Base-by-base conservation (phyloP, 768 basidiomycete species). In the Xerocomellus amylosporus region DNA sequence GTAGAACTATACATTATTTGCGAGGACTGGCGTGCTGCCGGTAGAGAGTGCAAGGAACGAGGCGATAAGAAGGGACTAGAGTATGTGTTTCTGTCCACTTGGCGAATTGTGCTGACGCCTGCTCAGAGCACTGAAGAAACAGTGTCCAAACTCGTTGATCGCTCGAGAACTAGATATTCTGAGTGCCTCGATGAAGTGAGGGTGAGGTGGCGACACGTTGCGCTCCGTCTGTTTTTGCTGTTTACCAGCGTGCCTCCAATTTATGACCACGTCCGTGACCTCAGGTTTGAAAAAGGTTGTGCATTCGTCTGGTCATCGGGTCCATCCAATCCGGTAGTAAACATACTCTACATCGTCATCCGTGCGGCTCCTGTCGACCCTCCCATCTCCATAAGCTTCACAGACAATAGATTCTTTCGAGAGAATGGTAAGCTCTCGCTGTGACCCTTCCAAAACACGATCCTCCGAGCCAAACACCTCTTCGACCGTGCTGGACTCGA, bases 1-100 rank as follows among this genome's bases (percentile, higher is more conserved):
- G 83, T 88, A 4, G 94, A 98, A 54, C 73, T 99, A 39, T 99
- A 92, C 64, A 87, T 94, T 22, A 79, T 85, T 57, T 97, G 93
- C 63, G 88, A 88, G 3, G 96, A 97, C 52, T 97, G 93, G 93
- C 80, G 85, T 37, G 75, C 82, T 67, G 95, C 94, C 0, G 95
- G 88, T 1, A 85, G 82, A 64, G 90, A 93, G 60, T 96, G 92
- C 70, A 96, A 93, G 70, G 92, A 95, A 47, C 77, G 90, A 26
- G 85, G 86, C 1, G 93, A 99, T 68, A 89, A 87, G 70, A 82
- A 79, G 8, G 88, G 85, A 60, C 70, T 98, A 31, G 87, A 90
- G 96, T 97, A 68, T 67, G 93, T 82, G 5, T 37, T 36, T 50
- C 10, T 30, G 8, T 10, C 36, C 7, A 5, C 26, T 22, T 15